Conservation (phyloP, 2,329 filamentous ascomycete species). For the Monilinia aucupariae region DNA sequence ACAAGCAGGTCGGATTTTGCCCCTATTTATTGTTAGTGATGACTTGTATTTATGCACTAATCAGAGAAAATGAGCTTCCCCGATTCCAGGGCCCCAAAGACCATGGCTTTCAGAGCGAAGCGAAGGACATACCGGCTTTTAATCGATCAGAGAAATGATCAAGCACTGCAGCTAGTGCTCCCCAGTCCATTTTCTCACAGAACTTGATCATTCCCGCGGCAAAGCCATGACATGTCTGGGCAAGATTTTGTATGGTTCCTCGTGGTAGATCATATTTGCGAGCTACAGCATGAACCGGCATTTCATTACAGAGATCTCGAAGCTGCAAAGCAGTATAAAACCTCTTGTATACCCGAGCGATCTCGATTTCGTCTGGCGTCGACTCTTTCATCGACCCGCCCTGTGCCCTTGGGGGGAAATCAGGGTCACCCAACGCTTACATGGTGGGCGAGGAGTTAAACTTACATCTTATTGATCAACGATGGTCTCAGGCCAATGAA, state of each 20-base stretch:
- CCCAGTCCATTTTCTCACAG: slow-evolving; percentile 71
- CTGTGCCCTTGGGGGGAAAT: slow-evolving; percentile 53
- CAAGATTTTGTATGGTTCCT: slow-evolving; percentile 64
- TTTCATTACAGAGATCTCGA: slow-evolving; percentile 72
- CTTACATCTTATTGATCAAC: slow-evolving; percentile 61
- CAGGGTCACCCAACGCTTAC: neutral
- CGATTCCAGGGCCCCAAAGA: neutral
- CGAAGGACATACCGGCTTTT: slow-evolving; percentile 43
- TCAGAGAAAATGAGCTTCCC: neutral
- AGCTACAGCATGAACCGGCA: slow-evolving; percentile 64
- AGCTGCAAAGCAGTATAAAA: slow-evolving; percentile 73
- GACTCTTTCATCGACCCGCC: slow-evolving; percentile 60
- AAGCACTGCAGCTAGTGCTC: slow-evolving; percentile 63
- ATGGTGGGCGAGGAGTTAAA: slow-evolving; percentile 16
- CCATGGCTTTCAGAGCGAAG: neutral
- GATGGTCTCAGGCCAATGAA: slow-evolving; percentile 65
- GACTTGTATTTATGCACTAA: neutral
- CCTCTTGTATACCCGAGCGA: slow-evolving; percentile 60
- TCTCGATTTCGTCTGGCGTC: slow-evolving; percentile 54
- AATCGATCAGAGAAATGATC: slow-evolving; percentile 72
- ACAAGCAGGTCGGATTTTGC: slow-evolving; percentile 66
- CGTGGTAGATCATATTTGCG: slow-evolving; percentile 65
- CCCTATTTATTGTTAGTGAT: slow-evolving; percentile 37
- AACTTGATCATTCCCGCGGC: slow-evolving; percentile 76
- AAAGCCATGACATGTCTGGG: slow-evolving; percentile 72